Evolutionary conservation across 805 yeast species (phyloP).

Genomic region (Cyberlindnera japonica): DNA sequence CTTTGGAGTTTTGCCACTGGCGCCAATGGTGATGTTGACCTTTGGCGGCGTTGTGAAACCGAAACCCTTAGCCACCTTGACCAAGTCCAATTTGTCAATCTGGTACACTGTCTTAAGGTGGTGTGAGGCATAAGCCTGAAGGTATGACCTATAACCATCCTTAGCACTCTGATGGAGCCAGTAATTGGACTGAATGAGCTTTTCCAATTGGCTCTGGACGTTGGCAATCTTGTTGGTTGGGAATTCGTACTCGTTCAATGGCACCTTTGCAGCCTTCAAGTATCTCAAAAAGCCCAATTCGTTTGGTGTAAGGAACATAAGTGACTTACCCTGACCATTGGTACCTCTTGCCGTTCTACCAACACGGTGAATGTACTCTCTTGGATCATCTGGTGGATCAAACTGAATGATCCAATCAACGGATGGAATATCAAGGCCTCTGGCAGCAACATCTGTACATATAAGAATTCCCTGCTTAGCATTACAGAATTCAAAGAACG

Average conservation of each 20-base stretch:
- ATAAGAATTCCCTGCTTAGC: slow-evolving; percentile 90
- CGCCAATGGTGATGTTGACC: slow-evolving; percentile 93
- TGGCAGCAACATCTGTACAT: slow-evolving; percentile 98
- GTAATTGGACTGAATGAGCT: slow-evolving; percentile 85
- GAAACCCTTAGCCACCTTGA: slow-evolving; percentile 91
- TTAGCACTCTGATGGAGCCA: slow-evolving; percentile 94
- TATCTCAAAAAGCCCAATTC: slow-evolving; percentile 94
- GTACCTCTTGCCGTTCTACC: slow-evolving; percentile 98
- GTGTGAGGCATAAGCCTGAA: slow-evolving; percentile 97
- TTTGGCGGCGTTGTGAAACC: slow-evolving; percentile 96
- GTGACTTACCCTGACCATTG: slow-evolving; percentile 83
- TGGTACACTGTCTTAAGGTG: slow-evolving; percentile 95
- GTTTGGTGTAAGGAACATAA: slow-evolving; percentile 91
- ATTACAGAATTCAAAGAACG: slow-evolving; percentile 96
- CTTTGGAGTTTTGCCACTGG: slow-evolving; percentile 66
- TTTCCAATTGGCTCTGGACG: slow-evolving; percentile 90
- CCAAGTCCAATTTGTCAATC: slow-evolving; percentile 90
- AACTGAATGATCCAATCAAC: slow-evolving; percentile 99
- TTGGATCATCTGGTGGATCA: slow-evolving; percentile 99
- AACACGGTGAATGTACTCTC: slow-evolving; percentile 97
- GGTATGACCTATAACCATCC: slow-evolving; percentile 94
- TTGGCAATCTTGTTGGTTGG: slow-evolving; percentile 93
- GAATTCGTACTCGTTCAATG: slow-evolving; percentile 95
- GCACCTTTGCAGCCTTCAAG: slow-evolving; percentile 94
- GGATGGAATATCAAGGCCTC: slow-evolving; percentile 97